Base-by-base conservation (phyloP, 106 monocot genomes). In the Ottelia alismoides region DNA sequence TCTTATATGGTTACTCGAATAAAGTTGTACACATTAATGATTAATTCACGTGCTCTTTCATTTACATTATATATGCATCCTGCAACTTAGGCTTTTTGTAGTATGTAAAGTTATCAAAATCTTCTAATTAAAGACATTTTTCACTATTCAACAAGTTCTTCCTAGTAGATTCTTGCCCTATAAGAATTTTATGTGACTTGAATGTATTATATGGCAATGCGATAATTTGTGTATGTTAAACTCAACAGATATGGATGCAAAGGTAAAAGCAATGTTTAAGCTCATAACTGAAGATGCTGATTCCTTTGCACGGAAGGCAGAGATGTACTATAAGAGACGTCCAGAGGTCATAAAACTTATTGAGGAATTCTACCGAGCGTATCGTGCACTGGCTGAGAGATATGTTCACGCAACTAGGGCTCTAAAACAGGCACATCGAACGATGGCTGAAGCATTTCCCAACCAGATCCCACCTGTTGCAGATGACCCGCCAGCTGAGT, bases 261-360 rank as follows among this genome's bases (percentile, higher is more conserved):
- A 85, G 58, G 80, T 99, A 20, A 90, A 77, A 52, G 27, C 77
- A 30, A 99, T 99, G 90, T 82, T 99, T 53, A 99, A 83, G 63
- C 74, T 99, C 30, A 61, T 99, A 65, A 83, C 90, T 60, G 90
- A 83, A 77, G 98, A 99, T 71, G 98, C 82, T 22, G 90, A 90
- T 75, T 99, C 98, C 28, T 99, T 99, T 65, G 76, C 82, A 58
- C 70, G 69, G 61, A 79, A 83, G 49, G 98, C 98, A 27, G 90
- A 99, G 49, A 99, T 99, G 98, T 99, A 90, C 52, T 99, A 90
- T 54, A 85, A 77, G 69, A 90, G 83, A 40, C 90, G 98, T 0
- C 98, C 98, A 14, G 98, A 99, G 56, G 82, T 99, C 28, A 72
- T 99, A 85, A 90, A 80, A 68, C 44, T 99, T 28, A 85, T 89